These are phyloP conservation scores for Tranzscheliella williamsii DNA, from an alignment of 1,284 basidiomycete genomes.

Conservation along the genomic window DNA sequence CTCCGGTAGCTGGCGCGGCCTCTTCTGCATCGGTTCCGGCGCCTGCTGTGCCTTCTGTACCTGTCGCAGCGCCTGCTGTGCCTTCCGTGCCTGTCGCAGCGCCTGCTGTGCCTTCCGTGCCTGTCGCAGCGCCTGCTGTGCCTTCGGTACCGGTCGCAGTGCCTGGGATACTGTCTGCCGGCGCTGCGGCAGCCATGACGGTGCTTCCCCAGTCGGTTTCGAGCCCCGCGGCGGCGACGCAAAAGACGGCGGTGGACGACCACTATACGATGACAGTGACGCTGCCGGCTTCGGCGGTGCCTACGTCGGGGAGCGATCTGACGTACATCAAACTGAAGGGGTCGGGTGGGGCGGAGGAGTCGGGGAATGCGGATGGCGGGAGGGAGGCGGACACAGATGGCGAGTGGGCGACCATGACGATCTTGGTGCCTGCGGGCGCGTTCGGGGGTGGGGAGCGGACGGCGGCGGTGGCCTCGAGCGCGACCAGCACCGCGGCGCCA, in stretches of 20 bases:
- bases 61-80: background rate
- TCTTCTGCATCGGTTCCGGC: no score
- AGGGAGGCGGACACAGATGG: no score
- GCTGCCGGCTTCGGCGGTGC: conserved; percentile 11
- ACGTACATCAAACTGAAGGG: no score
- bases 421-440: conserved; percentile 25
- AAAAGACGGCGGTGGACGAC: background rate
- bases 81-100: conserved; percentile 4
- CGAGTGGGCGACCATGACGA: conserved; percentile 38
- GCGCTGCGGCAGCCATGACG: conserved; percentile 11
- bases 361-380: no score
- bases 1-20: no score
- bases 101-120: background rate
- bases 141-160: background rate
- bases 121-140: background rate
- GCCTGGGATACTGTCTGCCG: conserved; percentile 1
- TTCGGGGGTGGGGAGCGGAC: conserved; percentile 12
- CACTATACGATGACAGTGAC: conserved; percentile 31
- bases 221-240: conserved; percentile 1
- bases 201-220: conserved; percentile 9
- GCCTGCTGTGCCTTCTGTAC: background rate
- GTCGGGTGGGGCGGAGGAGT: no score
- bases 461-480: background rate
- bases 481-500: background rate
- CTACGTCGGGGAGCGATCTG: no score